These are phyloP conservation scores for Metschnikowia noctiluminum DNA, from an alignment of 805 yeast species.

Conservation along the genomic window DNA sequence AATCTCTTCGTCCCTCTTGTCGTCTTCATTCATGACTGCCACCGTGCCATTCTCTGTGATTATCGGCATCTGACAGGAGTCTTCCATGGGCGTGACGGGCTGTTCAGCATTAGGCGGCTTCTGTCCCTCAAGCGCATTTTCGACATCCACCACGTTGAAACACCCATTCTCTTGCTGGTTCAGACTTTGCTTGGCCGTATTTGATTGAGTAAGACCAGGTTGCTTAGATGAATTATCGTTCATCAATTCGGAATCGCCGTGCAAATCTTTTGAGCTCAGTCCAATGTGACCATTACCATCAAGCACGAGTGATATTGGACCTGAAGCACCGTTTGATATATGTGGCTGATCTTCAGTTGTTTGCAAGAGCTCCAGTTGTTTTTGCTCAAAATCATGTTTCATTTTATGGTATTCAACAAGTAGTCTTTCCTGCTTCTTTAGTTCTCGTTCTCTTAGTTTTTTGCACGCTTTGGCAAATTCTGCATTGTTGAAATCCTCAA, in stretches of 20 bases:
- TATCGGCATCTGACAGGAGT: not conserved
- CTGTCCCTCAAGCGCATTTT: too few species aligned
- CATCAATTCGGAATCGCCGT: not conserved
- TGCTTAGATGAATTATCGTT: not conserved
- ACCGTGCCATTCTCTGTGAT: not conserved
- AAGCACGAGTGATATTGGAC: not conserved
- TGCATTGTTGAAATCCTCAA: slow-evolving; percentile 80
- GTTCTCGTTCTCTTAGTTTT: slow-evolving; percentile 65
- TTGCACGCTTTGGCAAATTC: slow-evolving; percentile 75
- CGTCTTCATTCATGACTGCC: not conserved
- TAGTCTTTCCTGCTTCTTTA: slow-evolving; percentile 46
- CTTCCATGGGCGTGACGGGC: too few species aligned
- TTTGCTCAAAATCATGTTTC: slow-evolving; percentile 22
- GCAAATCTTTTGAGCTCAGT: not conserved
- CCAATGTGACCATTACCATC: slow-evolving; percentile 1
- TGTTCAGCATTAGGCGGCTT: too few species aligned
- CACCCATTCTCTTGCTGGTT: too few species aligned
- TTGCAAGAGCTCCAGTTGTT: slow-evolving; percentile 13
- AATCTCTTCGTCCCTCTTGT: not conserved
- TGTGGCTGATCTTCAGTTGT: not conserved
- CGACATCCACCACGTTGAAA: too few species aligned
- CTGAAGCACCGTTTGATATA: not conserved
- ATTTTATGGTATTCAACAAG: slow-evolving; percentile 33
- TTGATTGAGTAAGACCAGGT: too few species aligned
- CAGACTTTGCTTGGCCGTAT: too few species aligned